Evolutionary conservation across 139 green algal genomes (phyloP).

Genomic region (Chlorella sorokiniana): DNA sequence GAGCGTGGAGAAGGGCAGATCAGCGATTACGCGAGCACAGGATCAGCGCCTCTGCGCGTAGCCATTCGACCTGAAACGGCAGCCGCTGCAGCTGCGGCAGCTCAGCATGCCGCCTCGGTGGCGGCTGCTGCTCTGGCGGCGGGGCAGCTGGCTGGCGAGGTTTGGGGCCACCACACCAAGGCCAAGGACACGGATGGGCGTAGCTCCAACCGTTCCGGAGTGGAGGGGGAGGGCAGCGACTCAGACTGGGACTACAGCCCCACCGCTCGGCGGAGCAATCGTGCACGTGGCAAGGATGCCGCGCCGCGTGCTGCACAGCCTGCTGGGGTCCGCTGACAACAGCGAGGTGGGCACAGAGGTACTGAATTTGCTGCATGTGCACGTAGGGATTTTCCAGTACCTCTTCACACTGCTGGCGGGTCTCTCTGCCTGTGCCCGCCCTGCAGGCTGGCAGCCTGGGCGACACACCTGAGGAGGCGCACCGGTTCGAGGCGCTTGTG

Average conservation of each 20-base stretch:
- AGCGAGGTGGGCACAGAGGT: no score
- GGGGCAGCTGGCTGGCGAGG: not conserved
- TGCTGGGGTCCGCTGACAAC: not conserved
- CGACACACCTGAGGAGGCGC: not conserved
- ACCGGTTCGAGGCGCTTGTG: not conserved
- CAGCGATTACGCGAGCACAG: not conserved
- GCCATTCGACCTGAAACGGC: not conserved
- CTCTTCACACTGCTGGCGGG: no score
- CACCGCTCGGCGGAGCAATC: not conserved
- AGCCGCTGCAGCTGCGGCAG: not conserved
- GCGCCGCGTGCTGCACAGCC: not conserved
- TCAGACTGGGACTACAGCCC: constrained; percentile 10
- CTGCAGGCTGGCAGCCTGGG: not conserved
- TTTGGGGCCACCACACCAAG: not conserved
- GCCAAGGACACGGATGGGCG: not conserved
- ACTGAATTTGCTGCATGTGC: no score
- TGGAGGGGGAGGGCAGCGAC: not conserved
- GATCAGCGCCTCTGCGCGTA: no score
- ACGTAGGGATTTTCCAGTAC: no score
- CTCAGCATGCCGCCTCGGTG: not conserved
- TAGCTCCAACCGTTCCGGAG: not conserved
- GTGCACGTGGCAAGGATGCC: not conserved
- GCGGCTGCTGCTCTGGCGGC: not conserved
- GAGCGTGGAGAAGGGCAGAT: not conserved
- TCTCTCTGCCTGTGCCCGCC: no score